phyloP scores from a whole-genome alignment of 148 eudicot species.

The Polygonum maritimum region DNA sequence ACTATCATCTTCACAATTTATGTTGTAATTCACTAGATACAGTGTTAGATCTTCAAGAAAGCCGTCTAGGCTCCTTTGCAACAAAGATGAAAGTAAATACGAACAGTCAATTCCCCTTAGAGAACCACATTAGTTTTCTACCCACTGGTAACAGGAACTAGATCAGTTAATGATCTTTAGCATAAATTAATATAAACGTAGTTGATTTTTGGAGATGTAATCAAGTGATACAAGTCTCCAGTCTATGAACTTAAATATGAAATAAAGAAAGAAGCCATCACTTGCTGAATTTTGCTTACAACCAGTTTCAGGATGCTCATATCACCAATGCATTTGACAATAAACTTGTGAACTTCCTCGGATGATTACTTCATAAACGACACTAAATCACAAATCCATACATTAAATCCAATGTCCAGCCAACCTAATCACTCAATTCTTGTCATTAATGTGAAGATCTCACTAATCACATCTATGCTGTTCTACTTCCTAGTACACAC shows the following conservation, averaged over 20 bases:
- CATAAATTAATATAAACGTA: neutral
- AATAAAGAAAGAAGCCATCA: neutral
- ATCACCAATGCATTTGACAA: neutral
- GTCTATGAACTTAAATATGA: neutral
- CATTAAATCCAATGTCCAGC: neutral
- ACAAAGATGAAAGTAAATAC: neutral
- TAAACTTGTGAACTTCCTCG: neutral
- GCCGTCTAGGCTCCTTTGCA: neutral
- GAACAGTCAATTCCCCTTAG: neutral
- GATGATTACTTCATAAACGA: neutral
- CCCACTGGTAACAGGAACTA: neutral
- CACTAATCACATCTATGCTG: neutral
- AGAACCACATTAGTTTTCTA: neutral
- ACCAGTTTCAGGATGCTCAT: neutral
- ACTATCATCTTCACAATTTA: too few relatives aligned
- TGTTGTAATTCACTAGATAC: neutral
- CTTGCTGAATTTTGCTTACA: neutral
- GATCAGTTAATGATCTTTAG: neutral
- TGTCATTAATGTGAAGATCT: neutral
- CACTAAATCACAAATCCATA: neutral
- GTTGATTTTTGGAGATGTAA: neutral
- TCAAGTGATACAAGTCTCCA: neutral
- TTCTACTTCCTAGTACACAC: neutral
- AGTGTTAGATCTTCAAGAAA: neutral
- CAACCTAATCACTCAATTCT: neutral